These are phyloP conservation scores for Sugiyamaella pinicola DNA, from an alignment of 1,139 yeast genomes.

Conservation along the genomic window DNA sequence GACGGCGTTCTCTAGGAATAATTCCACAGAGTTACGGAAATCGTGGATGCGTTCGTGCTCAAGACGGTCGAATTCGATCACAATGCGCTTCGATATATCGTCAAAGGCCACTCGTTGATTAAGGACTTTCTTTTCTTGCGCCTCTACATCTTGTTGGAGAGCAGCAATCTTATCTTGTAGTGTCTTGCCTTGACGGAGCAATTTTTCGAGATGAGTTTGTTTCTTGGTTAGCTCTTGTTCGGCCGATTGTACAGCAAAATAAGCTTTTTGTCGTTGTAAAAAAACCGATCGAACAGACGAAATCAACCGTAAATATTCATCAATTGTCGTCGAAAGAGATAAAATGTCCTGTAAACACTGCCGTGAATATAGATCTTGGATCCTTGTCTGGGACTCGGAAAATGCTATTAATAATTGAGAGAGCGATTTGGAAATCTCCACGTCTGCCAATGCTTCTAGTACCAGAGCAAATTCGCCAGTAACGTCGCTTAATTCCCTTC, in stretches of 20 bases:
- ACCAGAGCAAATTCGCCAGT: slow-evolving; percentile 64
- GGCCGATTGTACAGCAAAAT: slow-evolving; percentile 59
- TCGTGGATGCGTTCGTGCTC: slow-evolving; percentile 80
- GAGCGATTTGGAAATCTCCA: slow-evolving; percentile 74
- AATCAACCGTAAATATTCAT: slow-evolving; percentile 79
- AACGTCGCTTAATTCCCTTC: slow-evolving; percentile 69
- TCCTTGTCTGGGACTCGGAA: slow-evolving; percentile 68
- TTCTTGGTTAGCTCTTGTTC: slow-evolving; percentile 54
- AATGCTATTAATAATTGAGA: slow-evolving; percentile 64
- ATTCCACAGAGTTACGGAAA: slow-evolving; percentile 86
- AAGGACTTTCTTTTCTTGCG: slow-evolving; percentile 60
- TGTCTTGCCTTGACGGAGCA: slow-evolving; percentile 56
- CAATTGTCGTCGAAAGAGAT: slow-evolving; percentile 83
- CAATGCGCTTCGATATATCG: slow-evolving; percentile 63
- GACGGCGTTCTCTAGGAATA: slow-evolving; percentile 84
- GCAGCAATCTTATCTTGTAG: slow-evolving; percentile 62
- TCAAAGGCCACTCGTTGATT: slow-evolving; percentile 61
- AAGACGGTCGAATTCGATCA: slow-evolving; percentile 65
- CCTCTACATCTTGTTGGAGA: slow-evolving; percentile 59
- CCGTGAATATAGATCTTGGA: slow-evolving; percentile 75
- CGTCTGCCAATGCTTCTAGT: slow-evolving; percentile 60
- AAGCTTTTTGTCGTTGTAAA: slow-evolving; percentile 71
- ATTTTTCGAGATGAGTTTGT: slow-evolving; percentile 54
- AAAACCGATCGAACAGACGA: slow-evolving; percentile 76
- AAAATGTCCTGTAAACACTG: slow-evolving; percentile 83